Conservation (phyloP, 139 green algal genomes). For the Chlamydomonas eustigma region DNA sequence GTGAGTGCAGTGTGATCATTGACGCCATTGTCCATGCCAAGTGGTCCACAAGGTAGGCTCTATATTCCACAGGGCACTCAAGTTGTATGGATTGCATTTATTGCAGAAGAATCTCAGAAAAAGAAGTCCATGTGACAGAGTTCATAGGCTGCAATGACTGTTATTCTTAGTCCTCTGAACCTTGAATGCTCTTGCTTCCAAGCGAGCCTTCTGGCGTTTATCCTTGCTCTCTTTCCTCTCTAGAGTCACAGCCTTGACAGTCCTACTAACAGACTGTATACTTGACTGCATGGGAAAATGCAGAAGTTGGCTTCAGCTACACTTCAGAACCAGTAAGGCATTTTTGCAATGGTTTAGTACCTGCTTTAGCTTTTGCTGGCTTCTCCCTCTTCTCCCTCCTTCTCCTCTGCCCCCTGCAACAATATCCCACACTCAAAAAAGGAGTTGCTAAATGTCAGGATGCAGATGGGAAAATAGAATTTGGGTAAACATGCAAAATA, state of each 20-base stretch:
- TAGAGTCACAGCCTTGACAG: background rate
- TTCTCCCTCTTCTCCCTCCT: background rate
- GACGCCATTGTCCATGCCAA: too few species aligned
- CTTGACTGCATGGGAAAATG: background rate
- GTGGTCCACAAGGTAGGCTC: too few species aligned
- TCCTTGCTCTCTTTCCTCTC: slow-evolving; percentile 21
- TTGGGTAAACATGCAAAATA: background rate
- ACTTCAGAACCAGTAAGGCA: too few species aligned
- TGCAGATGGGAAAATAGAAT: background rate
- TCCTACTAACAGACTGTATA: background rate
- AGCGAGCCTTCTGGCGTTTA: slow-evolving; percentile 9
- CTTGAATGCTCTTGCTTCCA: slow-evolving; percentile 14
- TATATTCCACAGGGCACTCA: too few species aligned
- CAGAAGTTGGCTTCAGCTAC: background rate
- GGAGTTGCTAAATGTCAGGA: background rate
- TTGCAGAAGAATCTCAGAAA: too few species aligned
- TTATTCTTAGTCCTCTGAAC: too few species aligned
- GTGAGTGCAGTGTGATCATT: too few species aligned
- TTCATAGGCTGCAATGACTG: too few species aligned
- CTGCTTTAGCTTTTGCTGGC: background rate
- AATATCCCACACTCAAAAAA: background rate
- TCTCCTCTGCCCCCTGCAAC: background rate
- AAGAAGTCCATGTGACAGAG: too few species aligned
- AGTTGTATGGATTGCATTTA: too few species aligned
- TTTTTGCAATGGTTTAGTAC: background rate